phyloP scores from a whole-genome alignment of 2,329 filamentous ascomycete genomes.

The Elsinoe perseae region DNA sequence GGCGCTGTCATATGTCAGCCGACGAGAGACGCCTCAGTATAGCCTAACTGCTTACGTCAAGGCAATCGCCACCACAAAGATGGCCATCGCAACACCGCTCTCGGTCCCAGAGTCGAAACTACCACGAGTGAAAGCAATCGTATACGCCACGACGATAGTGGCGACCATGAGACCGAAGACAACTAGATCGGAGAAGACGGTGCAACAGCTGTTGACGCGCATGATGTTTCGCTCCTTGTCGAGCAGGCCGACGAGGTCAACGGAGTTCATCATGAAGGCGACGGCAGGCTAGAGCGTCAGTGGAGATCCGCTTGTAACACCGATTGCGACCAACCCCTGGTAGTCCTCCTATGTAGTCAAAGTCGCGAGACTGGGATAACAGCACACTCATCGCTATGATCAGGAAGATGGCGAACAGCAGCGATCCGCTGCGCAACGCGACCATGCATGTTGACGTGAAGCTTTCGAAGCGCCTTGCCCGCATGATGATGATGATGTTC shows the following conservation, averaged over 20 bases:
- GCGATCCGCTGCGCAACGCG: neutral
- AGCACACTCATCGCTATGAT: neutral
- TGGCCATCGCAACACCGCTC: neutral
- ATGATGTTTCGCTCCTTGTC: neutral
- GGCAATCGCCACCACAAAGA: neutral
- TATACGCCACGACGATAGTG: neutral
- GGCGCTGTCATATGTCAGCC: neutral
- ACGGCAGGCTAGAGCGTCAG: neutral
- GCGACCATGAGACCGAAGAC: neutral
- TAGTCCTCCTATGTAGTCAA: neutral
- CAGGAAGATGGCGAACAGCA: neutral
- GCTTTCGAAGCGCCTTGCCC: neutral
- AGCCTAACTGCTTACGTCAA: neutral
- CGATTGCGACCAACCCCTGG: neutral
- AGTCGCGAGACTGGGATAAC: neutral
- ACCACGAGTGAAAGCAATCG: neutral
- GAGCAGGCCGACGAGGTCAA: neutral
- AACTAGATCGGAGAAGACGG: neutral
- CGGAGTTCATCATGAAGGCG: neutral
- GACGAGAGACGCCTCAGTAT: neutral
- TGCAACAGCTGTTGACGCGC: neutral
- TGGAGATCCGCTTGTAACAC: too few species aligned
- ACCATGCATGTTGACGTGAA: neutral
- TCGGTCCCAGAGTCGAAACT: neutral
- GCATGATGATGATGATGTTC: neutral